Evolutionary conservation across 495 filamentous ascomycete species (phyloP).

Genomic region (Cetradonia linearis): DNA sequence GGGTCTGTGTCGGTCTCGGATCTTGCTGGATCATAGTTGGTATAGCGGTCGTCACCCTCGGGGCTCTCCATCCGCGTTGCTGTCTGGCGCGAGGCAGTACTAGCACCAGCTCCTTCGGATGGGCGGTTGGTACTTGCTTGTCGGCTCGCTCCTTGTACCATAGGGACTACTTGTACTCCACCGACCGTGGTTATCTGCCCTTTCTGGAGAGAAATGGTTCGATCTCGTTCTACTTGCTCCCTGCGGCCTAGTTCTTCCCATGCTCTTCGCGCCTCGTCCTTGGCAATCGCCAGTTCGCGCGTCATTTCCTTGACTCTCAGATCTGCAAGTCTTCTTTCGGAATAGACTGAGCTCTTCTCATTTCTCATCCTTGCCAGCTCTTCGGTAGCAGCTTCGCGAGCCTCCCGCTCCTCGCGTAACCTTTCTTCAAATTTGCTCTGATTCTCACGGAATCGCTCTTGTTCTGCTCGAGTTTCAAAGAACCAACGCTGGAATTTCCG

Average conservation of each 20-base stretch:
- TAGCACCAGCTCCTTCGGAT: conserved; percentile 36
- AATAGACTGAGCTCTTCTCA: conserved; percentile 56
- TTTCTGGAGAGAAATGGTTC: conserved; percentile 71
- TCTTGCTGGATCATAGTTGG: conserved; percentile 32
- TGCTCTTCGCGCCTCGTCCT: conserved; percentile 88
- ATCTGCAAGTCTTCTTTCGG: conserved; percentile 19
- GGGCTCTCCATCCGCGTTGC: conserved; percentile 22
- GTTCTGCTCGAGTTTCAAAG: conserved; percentile 81
- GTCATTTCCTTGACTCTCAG: conserved; percentile 67
- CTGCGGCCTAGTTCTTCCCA: conserved; percentile 95
- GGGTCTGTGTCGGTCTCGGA: conserved; percentile 47
- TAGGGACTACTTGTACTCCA: conserved; percentile 93
- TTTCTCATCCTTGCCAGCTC: conserved; percentile 53
- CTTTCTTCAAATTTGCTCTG: conserved; percentile 67
- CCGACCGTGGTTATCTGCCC: conserved; percentile 85
- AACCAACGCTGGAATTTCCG: conserved; percentile 99
- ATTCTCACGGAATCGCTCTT: conserved; percentile 77
- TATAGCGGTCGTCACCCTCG: conserved; percentile 36
- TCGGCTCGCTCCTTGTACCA: conserved; percentile 67
- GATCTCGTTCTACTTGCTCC: conserved; percentile 90
- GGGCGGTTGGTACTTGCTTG: conserved; percentile 45
- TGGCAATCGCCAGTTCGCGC: conserved; percentile 85
- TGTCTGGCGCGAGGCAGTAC: conserved; percentile 25
- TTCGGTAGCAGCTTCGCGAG: conserved; percentile 52
- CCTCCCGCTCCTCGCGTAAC: conserved; percentile 61